Percentiles rank a stretch among this genome's conserved stretches.
Evolutionary conservation across 169 alveolate species (phyloP).

Genomic region (Cryptosporidium sp.): DNA sequence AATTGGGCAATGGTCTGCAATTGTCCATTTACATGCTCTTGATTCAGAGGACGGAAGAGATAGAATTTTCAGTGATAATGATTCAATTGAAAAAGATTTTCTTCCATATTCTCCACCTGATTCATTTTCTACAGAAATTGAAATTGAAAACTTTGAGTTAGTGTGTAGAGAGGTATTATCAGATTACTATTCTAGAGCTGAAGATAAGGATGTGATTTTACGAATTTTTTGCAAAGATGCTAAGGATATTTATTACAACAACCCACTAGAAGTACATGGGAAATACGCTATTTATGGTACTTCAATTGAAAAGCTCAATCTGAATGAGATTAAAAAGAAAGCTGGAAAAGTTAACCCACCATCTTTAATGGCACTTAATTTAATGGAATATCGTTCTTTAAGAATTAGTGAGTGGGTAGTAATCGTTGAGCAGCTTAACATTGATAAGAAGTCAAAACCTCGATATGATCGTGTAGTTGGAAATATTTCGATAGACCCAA

Average conservation of each 20-base stretch:
- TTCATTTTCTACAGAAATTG: constrained; percentile 40
- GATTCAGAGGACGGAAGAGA: constrained; percentile 70
- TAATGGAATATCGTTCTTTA: constrained; percentile 48
- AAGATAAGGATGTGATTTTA: constrained; percentile 22
- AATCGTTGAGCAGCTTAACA: constrained; percentile 27
- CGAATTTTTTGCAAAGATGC: constrained; percentile 63
- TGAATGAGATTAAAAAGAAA: constrained; percentile 29
- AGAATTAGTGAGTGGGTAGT: constrained; percentile 60
- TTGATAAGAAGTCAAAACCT: constrained; percentile 48
- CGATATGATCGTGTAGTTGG: constrained; percentile 62
- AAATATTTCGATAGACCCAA: constrained; percentile 46
- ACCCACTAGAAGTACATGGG: constrained; percentile 30
- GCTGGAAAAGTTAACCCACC: constrained; percentile 50
- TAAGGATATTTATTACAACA: constrained; percentile 20
- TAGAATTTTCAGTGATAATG: constrained; percentile 12
- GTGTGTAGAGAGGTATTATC: constrained; percentile 18
- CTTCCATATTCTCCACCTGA: constrained; percentile 66
- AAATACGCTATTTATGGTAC: constrained; percentile 45
- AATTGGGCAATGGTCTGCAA: constrained; percentile 72
- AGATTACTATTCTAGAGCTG: constrained; percentile 18
- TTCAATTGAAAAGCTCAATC: neutral
- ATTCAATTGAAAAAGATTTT: neutral
- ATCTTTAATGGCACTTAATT: constrained; percentile 39
- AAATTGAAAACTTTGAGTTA: constrained; percentile 35
- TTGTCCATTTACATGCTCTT: constrained; percentile 72